These are phyloP conservation scores for Blastobotrys arbuscula DNA, from an alignment of 1,139 yeast genomes.

Conservation along the genomic window DNA sequence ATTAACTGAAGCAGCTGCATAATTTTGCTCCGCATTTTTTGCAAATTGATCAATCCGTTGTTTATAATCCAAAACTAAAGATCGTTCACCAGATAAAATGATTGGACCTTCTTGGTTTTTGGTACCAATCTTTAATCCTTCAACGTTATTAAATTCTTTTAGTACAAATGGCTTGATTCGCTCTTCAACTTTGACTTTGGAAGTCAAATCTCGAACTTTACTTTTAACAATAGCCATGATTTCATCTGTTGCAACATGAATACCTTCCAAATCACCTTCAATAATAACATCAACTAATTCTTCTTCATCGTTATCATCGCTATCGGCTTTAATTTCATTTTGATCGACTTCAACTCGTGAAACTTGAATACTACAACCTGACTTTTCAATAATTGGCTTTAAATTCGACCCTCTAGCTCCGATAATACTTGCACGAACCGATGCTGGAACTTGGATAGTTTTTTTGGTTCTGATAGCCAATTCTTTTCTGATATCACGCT, in stretches of 20 bases:
- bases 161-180: constrained; percentile 32
- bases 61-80: constrained; percentile 47
- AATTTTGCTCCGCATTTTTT: constrained; percentile 34
- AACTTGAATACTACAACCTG: constrained; percentile 73
- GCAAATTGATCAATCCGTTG: constrained; percentile 44
- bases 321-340: constrained; percentile 24
- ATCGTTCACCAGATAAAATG: constrained; percentile 61
- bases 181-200: constrained; percentile 36
- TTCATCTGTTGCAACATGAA: constrained; percentile 62
- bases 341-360: constrained; percentile 31
- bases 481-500: constrained; percentile 68
- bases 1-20: constrained; percentile 37
- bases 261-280: constrained; percentile 84
- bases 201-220: constrained; percentile 40
- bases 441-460: constrained; percentile 66
- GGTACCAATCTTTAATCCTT: constrained; percentile 35
- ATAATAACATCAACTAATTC: constrained; percentile 56
- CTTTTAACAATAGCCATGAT: constrained; percentile 72
- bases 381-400: constrained; percentile 67
- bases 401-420: constrained; percentile 85
- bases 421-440: constrained; percentile 72
- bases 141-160: constrained; percentile 14
- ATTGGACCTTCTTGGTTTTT: constrained; percentile 25
- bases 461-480: constrained; percentile 59
- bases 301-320: constrained; percentile 42